Base-by-base conservation (phyloP, 352 stramenopile species). In the Phytopythium aichiense region DNA sequence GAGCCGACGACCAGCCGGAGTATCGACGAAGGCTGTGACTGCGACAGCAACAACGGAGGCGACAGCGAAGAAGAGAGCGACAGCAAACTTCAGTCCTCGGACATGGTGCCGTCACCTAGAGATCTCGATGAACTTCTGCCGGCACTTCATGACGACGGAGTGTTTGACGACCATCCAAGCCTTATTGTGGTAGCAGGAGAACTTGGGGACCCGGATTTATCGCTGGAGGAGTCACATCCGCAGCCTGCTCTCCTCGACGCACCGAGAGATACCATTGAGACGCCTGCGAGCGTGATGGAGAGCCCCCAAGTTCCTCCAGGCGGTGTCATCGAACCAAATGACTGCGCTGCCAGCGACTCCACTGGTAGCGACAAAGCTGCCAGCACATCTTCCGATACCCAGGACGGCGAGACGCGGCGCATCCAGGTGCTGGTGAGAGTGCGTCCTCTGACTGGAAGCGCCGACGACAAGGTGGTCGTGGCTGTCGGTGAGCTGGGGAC, bases 341-440 rank as follows among this genome's bases (percentile, higher is more conserved):
- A 7, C 23, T 38, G 48, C 15, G 15, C 9, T 38, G 15, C 30
- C 15, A 31, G 8, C 12, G 46, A 33, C 12, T 11, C 46, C 3
- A 8, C 4, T 20, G 45, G 9, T 2, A 28, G 12, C 6, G 3
- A 1, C 23, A 28, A 7, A 23, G 23, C 9, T 13, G 4, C 22
- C 25, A 18, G 42, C n/a, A 51, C n/a, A 9, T 31, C 28, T 6
- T 7, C 48, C 20, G 48, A 37, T n/a, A 15, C 25, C 15, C 48
- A 54, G 22, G 46, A 55, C 7, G 23, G 33, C 2, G 59, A 56
- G 4, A 60, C 69, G 35, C 66, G 57, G 43, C 67, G 63, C 46
- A 88, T 92, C 20, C 78, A 88, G 71, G 82, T 93, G 20, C 68
- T 89, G 55, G 73, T 93, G 49, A 77, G 84, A n/a, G 77, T 93